phyloP scores from a whole-genome alignment of 2,329 filamentous ascomycete genomes.

The Pestalotiopsis sp. region DNA sequence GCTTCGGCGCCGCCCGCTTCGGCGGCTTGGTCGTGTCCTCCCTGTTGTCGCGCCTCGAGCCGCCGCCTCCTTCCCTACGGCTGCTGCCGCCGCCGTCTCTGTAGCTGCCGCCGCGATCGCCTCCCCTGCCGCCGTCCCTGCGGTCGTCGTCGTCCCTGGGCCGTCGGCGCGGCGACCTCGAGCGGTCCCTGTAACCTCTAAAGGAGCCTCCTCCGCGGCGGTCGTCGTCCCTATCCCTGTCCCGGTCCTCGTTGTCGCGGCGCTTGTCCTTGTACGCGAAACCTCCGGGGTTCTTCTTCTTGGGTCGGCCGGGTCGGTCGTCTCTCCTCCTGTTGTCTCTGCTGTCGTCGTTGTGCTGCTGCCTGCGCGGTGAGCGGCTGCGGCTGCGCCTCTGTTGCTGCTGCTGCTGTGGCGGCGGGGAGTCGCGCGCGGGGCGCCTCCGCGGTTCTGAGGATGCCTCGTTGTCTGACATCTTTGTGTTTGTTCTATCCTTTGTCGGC shows the following conservation, averaged over 20 bases:
- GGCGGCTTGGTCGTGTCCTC: slow-evolving; percentile 36
- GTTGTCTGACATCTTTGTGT: slow-evolving; percentile 1
- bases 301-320: slow-evolving; percentile 22
- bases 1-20: slow-evolving; percentile 23
- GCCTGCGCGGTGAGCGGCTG: slow-evolving; percentile 11
- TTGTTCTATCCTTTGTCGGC: background rate
- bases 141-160: slow-evolving; percentile 37
- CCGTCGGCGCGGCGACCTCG: slow-evolving; percentile 37
- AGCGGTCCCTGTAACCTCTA: slow-evolving; percentile 53
- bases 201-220: slow-evolving; percentile 43
- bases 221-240: slow-evolving; percentile 44
- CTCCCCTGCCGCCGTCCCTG: background rate
- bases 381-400: slow-evolving; percentile 12
- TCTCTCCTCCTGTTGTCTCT: slow-evolving; percentile 24
- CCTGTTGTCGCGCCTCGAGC: slow-evolving; percentile 28
- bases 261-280: slow-evolving; percentile 64
- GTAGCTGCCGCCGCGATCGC: background rate
- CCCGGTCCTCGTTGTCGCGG: slow-evolving; percentile 46
- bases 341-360: background rate
- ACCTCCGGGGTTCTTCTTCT: slow-evolving; percentile 44
- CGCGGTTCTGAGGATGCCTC: background rate
- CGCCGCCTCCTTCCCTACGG: slow-evolving; percentile 18
- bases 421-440: slow-evolving; percentile 7
- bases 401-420: background rate
- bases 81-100: slow-evolving; percentile 8